Evolutionary conservation across 2,329 filamentous ascomycete species (phyloP).

Genomic region (Colletotrichum euphorbiae): DNA sequence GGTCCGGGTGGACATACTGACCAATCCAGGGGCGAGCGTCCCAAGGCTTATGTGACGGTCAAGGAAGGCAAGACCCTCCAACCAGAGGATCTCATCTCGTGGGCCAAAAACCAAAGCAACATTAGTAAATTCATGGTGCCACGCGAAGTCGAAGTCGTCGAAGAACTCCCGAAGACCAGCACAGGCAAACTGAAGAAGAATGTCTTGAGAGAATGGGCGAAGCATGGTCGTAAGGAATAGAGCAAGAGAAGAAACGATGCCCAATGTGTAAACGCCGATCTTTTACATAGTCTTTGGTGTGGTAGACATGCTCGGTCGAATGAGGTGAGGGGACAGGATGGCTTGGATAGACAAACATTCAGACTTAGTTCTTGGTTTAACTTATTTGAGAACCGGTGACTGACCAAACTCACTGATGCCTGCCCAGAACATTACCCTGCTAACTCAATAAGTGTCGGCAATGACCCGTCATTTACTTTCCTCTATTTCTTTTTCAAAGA

Average conservation of each 20-base stretch:
- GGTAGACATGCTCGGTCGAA: background rate
- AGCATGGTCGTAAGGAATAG: constrained; percentile 44
- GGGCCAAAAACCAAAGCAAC: constrained; percentile 82
- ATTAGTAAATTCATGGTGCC: constrained; percentile 94
- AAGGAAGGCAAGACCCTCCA: constrained; percentile 72
- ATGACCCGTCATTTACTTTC: background rate
- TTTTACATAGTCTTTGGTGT: background rate
- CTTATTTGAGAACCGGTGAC: background rate
- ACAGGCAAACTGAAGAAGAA: constrained; percentile 99
- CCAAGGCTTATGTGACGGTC: constrained; percentile 91
- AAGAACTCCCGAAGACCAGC: constrained; percentile 93
- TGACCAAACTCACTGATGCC: too few species aligned
- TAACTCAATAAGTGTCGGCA: background rate
- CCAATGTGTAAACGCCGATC: background rate
- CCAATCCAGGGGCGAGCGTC: constrained; percentile 75
- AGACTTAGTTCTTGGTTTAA: background rate
- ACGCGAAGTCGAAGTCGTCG: constrained; percentile 79
- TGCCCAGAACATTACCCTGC: background rate
- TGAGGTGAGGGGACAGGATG: background rate
- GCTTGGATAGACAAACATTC: background rate
- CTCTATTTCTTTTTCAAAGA: background rate
- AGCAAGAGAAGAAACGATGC: background rate
- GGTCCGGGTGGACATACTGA: background rate
- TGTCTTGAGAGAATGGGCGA: constrained; percentile 87
- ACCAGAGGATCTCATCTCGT: constrained; percentile 80